These are phyloP conservation scores for Fusarium protoensiforme DNA, from an alignment of 2,329 filamentous ascomycete genomes.

Conservation along the genomic window DNA sequence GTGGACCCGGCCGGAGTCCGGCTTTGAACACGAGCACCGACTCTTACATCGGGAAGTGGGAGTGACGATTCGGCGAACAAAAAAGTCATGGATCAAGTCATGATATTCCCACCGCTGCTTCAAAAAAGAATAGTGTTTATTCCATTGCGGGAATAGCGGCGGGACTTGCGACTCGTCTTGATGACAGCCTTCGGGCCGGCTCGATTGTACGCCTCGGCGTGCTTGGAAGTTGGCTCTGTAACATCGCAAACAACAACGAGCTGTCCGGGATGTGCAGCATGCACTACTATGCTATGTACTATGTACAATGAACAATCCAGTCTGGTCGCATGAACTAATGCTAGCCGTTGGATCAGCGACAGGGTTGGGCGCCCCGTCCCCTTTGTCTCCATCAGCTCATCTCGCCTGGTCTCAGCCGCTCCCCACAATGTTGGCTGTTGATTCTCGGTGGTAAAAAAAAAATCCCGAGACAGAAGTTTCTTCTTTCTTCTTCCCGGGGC, in stretches of 20 bases:
- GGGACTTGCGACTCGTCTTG: not conserved
- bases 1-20: not conserved
- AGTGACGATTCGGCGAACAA: not conserved
- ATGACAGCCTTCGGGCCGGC: not conserved
- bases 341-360: slow-evolving; percentile 7
- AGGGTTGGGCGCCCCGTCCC: not conserved
- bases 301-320: not conserved
- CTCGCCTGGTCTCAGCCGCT: slow-evolving; percentile 16
- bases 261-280: not conserved
- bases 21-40: not conserved
- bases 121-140: not conserved
- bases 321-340: not conserved
- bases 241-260: not conserved
- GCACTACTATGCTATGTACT: not conserved
- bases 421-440: slow-evolving; percentile 1
- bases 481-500: not conserved
- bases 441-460: not conserved
- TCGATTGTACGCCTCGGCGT: not conserved
- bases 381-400: slow-evolving; percentile 12
- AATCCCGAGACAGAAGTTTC: slow-evolving; percentile 6
- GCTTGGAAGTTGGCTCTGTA: not conserved
- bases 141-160: not conserved
- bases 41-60: not conserved
- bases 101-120: not conserved
- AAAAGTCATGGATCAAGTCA: not conserved